Conservation (phyloP, 208 protist species). For the Naegleria gruberi region DNA sequence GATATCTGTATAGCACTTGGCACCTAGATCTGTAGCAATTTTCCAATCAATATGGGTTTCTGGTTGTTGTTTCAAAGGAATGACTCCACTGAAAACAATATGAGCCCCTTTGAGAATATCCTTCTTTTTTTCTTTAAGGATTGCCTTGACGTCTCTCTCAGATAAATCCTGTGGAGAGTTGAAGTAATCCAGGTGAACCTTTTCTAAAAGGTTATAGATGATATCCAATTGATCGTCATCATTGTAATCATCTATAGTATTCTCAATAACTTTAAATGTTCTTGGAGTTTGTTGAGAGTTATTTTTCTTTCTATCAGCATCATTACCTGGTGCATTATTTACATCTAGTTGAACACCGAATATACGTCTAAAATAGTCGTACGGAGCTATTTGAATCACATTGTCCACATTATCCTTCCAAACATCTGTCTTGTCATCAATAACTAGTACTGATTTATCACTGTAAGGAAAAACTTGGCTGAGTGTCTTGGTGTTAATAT, state of each 20-base stretch:
- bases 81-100: conserved; percentile 4
- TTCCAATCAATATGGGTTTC: neutral
- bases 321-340: neutral
- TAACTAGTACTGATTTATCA: neutral
- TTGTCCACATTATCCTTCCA: neutral
- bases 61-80: neutral
- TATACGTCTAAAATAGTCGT: neutral
- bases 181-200: neutral
- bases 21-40: neutral
- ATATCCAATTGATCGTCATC: neutral
- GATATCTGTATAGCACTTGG: neutral
- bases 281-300: neutral
- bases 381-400: conserved; percentile 2
- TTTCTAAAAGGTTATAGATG: neutral
- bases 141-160: neutral
- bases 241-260: neutral
- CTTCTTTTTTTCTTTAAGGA: neutral
- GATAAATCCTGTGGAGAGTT: neutral
- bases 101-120: neutral
- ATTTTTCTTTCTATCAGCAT: neutral
- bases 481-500: neutral
- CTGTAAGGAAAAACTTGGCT: neutral
- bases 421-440: neutral
- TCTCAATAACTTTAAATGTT: neutral
- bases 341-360: neutral